phyloP scores from a whole-genome alignment of 2,329 filamentous ascomycete species.

The Colletotrichum somersetense region DNA sequence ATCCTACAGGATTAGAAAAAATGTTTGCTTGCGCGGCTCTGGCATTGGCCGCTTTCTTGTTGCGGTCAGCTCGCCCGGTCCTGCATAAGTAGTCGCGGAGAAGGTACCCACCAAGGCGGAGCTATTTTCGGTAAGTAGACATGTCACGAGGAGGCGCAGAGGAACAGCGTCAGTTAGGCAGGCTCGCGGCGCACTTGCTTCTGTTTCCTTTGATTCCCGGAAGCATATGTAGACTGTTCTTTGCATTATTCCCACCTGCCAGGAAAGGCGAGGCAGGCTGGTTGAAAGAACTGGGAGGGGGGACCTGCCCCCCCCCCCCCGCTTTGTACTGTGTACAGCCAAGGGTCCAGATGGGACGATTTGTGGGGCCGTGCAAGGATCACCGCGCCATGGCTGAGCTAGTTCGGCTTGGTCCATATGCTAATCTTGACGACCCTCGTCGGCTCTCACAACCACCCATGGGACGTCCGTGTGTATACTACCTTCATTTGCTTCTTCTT shows the following conservation, averaged over 20 bases:
- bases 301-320: not conserved
- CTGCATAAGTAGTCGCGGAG: constrained; percentile 8
- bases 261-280: not conserved
- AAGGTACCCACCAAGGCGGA: constrained; percentile 6
- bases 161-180: not conserved
- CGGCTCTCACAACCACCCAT: constrained; percentile 7
- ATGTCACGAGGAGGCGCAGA: constrained; percentile 20
- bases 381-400: constrained; percentile 26
- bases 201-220: not conserved
- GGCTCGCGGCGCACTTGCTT: not conserved
- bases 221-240: not conserved
- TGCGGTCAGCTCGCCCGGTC: constrained; percentile 18
- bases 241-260: not conserved
- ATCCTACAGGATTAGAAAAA: constrained; percentile 17
- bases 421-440: constrained; percentile 39
- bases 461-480: not conserved
- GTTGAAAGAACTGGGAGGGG: not conserved
- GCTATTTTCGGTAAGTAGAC: not conserved
- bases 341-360: constrained; percentile 1
- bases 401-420: constrained; percentile 31
- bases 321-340: not conserved
- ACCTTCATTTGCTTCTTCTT: constrained; percentile 29
- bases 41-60: constrained; percentile 31
- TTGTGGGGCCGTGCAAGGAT: constrained; percentile 5
- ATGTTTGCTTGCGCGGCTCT: constrained; percentile 31